phyloP scores from a whole-genome alignment of 2,329 filamentous ascomycete genomes.

The Aspergillus fructus region DNA sequence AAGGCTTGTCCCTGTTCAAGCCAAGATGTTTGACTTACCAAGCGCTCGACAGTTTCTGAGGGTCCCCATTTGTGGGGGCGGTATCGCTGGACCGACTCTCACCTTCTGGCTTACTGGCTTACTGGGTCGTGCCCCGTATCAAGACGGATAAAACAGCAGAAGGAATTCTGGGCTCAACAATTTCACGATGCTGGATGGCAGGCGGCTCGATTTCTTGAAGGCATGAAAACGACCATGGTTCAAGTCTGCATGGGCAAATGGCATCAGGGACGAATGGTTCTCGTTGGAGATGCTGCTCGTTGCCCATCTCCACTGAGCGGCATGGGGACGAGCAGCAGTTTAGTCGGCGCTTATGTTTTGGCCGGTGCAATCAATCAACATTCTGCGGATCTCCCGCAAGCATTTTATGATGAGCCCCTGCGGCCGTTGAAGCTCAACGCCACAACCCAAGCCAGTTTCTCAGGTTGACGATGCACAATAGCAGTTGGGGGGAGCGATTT shows the following conservation, averaged over 20 bases:
- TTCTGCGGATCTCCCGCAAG: background rate
- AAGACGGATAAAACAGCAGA: background rate
- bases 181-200: background rate
- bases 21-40: background rate
- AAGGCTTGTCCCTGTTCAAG: background rate
- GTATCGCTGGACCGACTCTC: conserved; percentile 45
- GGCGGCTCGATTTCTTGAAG: background rate
- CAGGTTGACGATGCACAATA: background rate
- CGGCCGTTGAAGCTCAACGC: background rate
- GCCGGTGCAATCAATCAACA: background rate
- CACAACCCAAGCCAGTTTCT: background rate
- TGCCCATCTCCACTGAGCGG: background rate
- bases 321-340: background rate
- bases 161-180: background rate
- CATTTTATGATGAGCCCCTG: background rate
- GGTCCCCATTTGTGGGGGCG: conserved; percentile 49
- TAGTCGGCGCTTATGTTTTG: background rate
- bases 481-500: background rate
- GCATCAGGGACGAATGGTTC: background rate
- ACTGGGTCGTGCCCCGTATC: background rate
- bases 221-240: background rate
- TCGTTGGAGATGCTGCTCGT: background rate
- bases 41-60: conserved; percentile 30
- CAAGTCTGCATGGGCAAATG: background rate
- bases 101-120: conserved; percentile 49